Conservation (phyloP, 2,329 filamentous ascomycete species). For the Neofusicoccum ribis region DNA sequence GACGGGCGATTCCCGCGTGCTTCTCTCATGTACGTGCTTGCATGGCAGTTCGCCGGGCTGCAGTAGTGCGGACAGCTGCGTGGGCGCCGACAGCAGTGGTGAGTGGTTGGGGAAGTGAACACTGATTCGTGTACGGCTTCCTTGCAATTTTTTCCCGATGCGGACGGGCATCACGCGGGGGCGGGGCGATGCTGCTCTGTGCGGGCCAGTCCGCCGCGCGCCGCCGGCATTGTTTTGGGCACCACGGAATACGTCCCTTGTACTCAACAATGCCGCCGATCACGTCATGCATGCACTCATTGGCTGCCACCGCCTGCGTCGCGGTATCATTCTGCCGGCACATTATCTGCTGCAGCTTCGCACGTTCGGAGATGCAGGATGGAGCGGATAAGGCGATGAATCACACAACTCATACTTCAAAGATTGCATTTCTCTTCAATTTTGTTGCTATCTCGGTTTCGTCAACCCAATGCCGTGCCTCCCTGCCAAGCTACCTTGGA, state of each 20-base stretch:
- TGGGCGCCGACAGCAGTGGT: not conserved
- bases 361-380: not conserved
- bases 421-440: not conserved
- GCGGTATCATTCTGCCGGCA: not conserved
- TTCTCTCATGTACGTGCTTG: not conserved
- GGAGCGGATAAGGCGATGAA: not conserved
- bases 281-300: not conserved
- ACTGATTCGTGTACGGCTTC: not conserved
- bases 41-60: not conserved
- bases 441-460: not conserved
- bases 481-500: not conserved
- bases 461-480: not conserved
- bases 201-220: conserved; percentile 1
- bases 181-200: not conserved
- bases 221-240: not conserved
- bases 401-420: not conserved
- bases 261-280: not conserved
- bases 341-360: not conserved
- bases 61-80: not conserved
- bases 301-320: not conserved
- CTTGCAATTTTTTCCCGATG: not conserved
- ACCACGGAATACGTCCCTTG: too few relatives aligned
- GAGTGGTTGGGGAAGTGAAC: not conserved
- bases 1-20: not conserved
- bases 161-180: not conserved